Percentiles rank a stretch among this genome's conserved stretches.
These are phyloP conservation scores for Petunia axillaris DNA, from an alignment of 257 asterid genomes.

Conservation along the genomic window DNA sequence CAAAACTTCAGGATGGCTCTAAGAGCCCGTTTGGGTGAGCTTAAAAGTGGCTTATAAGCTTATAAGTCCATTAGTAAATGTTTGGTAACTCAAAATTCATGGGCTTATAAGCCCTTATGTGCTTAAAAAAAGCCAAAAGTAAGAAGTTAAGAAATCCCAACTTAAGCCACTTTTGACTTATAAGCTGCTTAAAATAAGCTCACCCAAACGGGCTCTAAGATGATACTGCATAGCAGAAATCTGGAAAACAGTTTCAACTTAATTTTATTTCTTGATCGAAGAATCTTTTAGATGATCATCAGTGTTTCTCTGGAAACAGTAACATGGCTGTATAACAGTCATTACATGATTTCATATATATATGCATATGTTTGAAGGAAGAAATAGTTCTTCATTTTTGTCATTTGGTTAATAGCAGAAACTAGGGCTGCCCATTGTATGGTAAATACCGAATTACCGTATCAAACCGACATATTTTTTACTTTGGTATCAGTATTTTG, in stretches of 20 bases:
- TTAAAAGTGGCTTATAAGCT: no score
- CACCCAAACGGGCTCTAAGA: background rate
- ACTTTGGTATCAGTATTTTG: no score
- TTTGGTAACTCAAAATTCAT: no score
- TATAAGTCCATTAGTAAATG: no score
- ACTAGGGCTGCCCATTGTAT: no score
- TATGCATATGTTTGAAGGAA: background rate
- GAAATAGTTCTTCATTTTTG: conserved; percentile 6
- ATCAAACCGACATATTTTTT: no score
- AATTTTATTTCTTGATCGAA: conserved; percentile 10
- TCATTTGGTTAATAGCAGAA: background rate
- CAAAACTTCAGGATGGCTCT: conserved; percentile 12
- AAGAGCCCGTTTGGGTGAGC: background rate
- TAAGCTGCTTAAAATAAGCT: no score
- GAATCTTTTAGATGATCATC: background rate
- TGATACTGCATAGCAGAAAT: background rate
- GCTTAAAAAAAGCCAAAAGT: no score
- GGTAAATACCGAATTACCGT: no score
- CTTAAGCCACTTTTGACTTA: no score
- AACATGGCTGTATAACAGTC: background rate
- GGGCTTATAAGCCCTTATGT: no score
- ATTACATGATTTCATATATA: background rate
- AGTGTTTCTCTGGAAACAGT: background rate
- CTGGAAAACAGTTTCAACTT: background rate
- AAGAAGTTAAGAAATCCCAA: no score